Base-by-base conservation (phyloP, 2,329 filamentous ascomycete species). In the Verruconis gallopava region DNA sequence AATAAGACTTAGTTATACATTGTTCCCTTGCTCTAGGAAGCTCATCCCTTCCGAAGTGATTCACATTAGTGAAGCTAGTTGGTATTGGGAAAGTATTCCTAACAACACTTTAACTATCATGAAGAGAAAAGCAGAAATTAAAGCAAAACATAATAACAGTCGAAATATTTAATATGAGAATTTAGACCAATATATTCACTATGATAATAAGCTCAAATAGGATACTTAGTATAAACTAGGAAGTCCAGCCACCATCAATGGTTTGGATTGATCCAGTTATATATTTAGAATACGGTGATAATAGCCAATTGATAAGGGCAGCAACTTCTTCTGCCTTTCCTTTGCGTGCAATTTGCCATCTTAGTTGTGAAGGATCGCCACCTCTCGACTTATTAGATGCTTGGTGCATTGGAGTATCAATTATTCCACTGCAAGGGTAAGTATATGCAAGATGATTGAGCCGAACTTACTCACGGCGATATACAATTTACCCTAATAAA, bases 181-280 rank as follows among this genome's bases (percentile, higher is more conserved):
- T 14, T 30, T 11, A 30, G 25, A 11, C 11, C 11, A 30, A 30
- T 11, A 14, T 30, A 30, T 30, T 30, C 11, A 30, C 14, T n/a
- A n/a, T n/a, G n/a, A n/a, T n/a, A n/a, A n/a, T n/a, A n/a, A n/a
- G n/a, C n/a, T n/a, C n/a, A n/a, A n/a, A n/a, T n/a, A n/a, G n/a
- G 14, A 30, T 30, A 30, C 25, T 30, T 30, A 30, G 25, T 30
- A 30, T 30, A 30, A 30, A 36, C 17, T 36, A 42, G 33, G 30
- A 42, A 36, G 21, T 37, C 32, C 32, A 42, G 15, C 40, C 40
- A 19, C 40, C 32, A 42, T 42, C 40, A 17, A 70, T 63, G 40
- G 54, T 61, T 37, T 65, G 57, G 3, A 65, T 58, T 6, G 59
- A 55, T 0, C 67, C 67, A 1, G 67, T 71, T 2, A 68, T 63